These are phyloP conservation scores for Knoxdaviesia proteae DNA, from an alignment of 2,329 filamentous ascomycete species.

Conservation along the genomic window DNA sequence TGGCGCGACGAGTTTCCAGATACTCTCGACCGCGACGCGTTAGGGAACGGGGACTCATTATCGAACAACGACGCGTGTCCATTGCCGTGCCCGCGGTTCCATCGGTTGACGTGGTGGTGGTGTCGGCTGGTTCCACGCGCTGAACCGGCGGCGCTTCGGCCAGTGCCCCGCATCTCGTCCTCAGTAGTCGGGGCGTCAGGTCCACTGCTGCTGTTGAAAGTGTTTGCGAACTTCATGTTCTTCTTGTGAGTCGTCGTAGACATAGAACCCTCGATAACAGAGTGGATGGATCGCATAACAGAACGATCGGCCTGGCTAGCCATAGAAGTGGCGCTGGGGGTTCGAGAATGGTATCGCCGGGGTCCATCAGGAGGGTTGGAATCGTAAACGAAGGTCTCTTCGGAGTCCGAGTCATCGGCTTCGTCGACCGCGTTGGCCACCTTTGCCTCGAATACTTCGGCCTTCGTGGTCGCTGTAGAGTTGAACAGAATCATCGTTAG, in stretches of 20 bases:
- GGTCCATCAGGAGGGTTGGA: conserved; percentile 67
- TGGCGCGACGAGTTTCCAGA: conserved; percentile 34
- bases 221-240: conserved; percentile 90
- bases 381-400: conserved; percentile 97
- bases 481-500: neutral
- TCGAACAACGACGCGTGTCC: conserved; percentile 53
- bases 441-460: conserved; percentile 94
- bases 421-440: conserved; percentile 92
- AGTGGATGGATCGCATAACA: conserved; percentile 43
- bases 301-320: conserved; percentile 43
- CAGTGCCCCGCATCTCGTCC: conserved; percentile 42
- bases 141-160: conserved; percentile 38
- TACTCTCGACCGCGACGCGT: conserved; percentile 41
- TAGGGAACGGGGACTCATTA: conserved; percentile 59
- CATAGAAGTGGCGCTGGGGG: conserved; percentile 80
- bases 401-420: conserved; percentile 87
- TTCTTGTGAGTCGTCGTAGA: conserved; percentile 37
- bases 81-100: conserved; percentile 48
- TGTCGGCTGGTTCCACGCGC: conserved; percentile 49
- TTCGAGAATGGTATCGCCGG: conserved; percentile 77
- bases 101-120: conserved; percentile 54
- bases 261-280: conserved; percentile 38
- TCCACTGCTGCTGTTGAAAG: conserved; percentile 40
- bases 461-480: conserved; percentile 65
- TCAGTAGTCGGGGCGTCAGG: conserved; percentile 35